Evolutionary conservation across 1,284 basidiomycete species (phyloP), one percentile per base, ranked within the genome.

Genomic region (Marasmius oreades): DNA sequence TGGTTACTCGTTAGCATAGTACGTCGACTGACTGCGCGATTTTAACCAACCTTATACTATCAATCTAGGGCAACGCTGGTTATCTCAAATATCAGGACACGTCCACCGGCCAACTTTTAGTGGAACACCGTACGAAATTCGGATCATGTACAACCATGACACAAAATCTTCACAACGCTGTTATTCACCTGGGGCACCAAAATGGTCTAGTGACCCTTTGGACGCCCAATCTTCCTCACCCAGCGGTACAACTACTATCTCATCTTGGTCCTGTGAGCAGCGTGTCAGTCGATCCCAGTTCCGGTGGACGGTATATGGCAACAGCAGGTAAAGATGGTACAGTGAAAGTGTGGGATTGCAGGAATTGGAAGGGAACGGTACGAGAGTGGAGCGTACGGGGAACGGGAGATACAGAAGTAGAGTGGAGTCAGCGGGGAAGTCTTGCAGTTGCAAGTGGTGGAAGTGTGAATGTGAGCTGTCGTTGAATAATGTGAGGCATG

Each of bases 31-130:
- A 56, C 12, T 36, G 16, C 14, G 46, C 51, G 46, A 56, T 45
- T 36, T 22, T 26, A 51, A 56, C 22, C 46, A 39, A 16, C 51
- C 28, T 34, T 36, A 42, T 31, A 20, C 48, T n/a, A 11, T 42
- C 10, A 28, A 20, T 31, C 23, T 62, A 92, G 90, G 94, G 95
- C 10, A 90, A 93, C 64, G 79, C 85, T 12, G 96, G 96, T 0
- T 93, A 89, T 69, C 79, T 99, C 1, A 96, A 96, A 75, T 99
- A 98, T 73, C 95, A 97, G 74, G 96, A 99, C 69, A 95, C 93
- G 0, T 95, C 95, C 2, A 99, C 95, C 0, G 96, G 96, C 16
- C 81, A 87, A 57, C 79, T 98, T 54, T 78, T 99, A 36, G 84
- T 88, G 39, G 88, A 95, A 70, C 93, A 96, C 69, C 85, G 92